These are phyloP conservation scores for Angomonas ambiguus DNA, from an alignment of 208 protist genomes.

Conservation along the genomic window DNA sequence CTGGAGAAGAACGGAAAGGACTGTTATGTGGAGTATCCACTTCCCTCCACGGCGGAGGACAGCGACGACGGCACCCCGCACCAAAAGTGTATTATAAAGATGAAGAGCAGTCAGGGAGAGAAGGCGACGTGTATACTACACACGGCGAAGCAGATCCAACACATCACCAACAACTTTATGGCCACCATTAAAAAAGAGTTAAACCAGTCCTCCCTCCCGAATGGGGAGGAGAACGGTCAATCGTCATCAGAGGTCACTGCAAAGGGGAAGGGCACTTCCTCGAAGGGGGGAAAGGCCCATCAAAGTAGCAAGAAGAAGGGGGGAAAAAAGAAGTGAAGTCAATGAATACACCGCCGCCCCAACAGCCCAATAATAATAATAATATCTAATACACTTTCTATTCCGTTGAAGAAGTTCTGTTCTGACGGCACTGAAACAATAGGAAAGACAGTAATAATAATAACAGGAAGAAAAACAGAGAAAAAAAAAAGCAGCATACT, in stretches of 20 bases:
- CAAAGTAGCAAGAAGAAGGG: neutral
- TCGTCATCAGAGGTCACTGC: neutral
- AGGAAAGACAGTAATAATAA: constrained; percentile 15
- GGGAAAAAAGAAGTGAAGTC: neutral
- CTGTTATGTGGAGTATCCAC: constrained; percentile 26
- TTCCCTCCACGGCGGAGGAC: constrained; percentile 7
- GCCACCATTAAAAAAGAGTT: constrained; percentile 70
- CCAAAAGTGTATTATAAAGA: constrained; percentile 70
- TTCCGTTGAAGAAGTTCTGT: no score
- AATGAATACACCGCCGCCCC: neutral
- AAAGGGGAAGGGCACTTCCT: neutral
- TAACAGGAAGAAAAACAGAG: constrained; percentile 23
- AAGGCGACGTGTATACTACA: constrained; percentile 55
- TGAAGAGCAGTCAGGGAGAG: constrained; percentile 57
- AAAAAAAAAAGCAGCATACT: neutral
- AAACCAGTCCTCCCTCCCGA: constrained; percentile 35
- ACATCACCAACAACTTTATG: constrained; percentile 75
- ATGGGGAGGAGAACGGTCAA: constrained; percentile 19
- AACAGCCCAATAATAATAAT: neutral
- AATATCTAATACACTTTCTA: neutral
- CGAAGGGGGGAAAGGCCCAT: neutral
- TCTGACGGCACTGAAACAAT: neutral
- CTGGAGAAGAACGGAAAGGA: constrained; percentile 17
- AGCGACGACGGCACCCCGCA: neutral
- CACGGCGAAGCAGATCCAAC: constrained; percentile 60